Conservation (phyloP, 2,329 filamentous ascomycete genomes). For the Aspergillus flavus region DNA sequence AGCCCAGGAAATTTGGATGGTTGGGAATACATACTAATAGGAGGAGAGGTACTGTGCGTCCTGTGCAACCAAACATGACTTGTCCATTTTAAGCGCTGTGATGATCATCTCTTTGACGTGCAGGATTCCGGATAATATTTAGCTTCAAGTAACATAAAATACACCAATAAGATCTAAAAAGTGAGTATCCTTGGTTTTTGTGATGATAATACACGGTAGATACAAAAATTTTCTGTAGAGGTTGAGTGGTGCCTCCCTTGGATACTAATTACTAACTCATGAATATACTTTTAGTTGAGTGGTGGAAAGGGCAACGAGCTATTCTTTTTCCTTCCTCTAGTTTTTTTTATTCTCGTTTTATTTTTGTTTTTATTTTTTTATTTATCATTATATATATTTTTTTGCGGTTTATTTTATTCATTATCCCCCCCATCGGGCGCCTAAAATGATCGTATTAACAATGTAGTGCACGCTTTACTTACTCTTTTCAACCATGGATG, state of each 20-base stretch:
- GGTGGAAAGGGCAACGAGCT: not conserved
- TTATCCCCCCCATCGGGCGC: not conserved
- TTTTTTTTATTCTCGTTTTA: not conserved
- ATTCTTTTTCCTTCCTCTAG: not conserved
- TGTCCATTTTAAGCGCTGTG: slow-evolving; percentile 2
- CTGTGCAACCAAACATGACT: not conserved
- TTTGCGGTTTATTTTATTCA: not conserved
- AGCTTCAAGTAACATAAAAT: not conserved
- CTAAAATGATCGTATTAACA: not conserved
- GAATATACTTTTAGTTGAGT: not conserved
- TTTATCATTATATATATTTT: not conserved
- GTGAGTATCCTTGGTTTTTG: not conserved
- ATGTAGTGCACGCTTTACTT: not conserved
- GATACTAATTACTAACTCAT: not conserved
- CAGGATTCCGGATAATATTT: slow-evolving; percentile 1
- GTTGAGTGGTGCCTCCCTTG: not conserved
- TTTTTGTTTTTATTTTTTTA: not conserved
- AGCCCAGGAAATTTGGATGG: not conserved
- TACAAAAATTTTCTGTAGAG: not conserved
- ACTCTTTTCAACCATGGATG: not conserved
- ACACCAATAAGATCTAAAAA: not conserved
- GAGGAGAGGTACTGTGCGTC: not conserved
- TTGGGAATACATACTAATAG: not conserved
- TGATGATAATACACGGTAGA: not conserved
- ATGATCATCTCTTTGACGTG: slow-evolving; percentile 1